Evolutionary conservation across 192 early-diverging fungal genomes (phyloP), one percentile per base, ranked within the genome.

Genomic region (Coemansia sp.): DNA sequence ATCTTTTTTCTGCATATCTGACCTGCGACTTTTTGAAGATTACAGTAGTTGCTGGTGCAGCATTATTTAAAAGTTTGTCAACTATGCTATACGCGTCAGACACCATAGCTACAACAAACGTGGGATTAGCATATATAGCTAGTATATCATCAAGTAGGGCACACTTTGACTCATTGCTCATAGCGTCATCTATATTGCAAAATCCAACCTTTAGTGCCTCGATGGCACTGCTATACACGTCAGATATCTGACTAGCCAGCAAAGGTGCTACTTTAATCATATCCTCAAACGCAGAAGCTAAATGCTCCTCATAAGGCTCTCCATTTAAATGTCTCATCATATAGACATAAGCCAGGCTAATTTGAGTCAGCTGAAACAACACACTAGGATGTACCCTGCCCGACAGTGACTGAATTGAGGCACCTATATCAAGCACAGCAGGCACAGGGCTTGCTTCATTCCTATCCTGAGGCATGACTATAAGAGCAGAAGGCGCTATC

Each of bases 271-370:
- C 64, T 17, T 24, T 56, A 8, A 31, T 40, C 25, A 79, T 25
- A 36, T 61, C 67, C 3, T 42, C 23, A 31, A 73, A 70, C 4
- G 67, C 66, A 10, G 24, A 31, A 7, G 53, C 28, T 4, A 67
- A 11, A 46, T 70, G 73, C 2, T 53, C 42, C 2, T 61, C 64
- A 15, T 54, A 61, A n/a, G 76, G 53, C 10, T 73, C 71, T 5
- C 76, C 76, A 24, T 73, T 64, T 8, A 73, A 53, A 42, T 70
- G 76, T 3, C 76, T 66, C 76, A 79, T 73, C 71, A 65, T 79
- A 54, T 73, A 79, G 0, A 67, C 68, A 12, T 79, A 79, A 1
- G 76, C 70, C n/a, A 73, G 61, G 17, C 63, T 50, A 9, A 70
- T 24, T 54, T 79, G 76, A 1, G 52, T 52, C 10, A 79, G 68